A percentile compares a stretch with the other conserved stretches of the same genome.
Evolutionary conservation across 768 basidiomycete genomes (phyloP).

Genomic region (Xerocomus potaroensis): DNA sequence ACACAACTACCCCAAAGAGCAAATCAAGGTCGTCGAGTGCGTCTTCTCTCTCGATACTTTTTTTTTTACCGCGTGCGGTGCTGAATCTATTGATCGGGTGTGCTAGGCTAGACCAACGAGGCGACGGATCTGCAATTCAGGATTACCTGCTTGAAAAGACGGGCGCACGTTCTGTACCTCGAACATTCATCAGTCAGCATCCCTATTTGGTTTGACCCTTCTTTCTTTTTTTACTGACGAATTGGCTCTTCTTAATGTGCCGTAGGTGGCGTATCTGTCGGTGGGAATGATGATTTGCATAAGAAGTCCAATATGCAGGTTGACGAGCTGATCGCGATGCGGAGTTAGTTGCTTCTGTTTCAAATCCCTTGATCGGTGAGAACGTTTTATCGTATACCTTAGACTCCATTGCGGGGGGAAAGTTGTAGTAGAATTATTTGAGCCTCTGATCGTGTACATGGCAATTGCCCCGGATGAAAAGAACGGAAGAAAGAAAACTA

Average conservation of each 20-base stretch:
- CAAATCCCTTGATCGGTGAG: background rate
- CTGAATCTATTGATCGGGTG: background rate
- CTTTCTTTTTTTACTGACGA: background rate
- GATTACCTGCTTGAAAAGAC: conserved; percentile 60
- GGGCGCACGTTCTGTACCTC: conserved; percentile 68
- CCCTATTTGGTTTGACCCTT: too few species aligned
- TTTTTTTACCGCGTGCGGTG: background rate
- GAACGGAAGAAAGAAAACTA: too few species aligned
- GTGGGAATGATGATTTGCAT: conserved; percentile 21
- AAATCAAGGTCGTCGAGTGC: conserved; percentile 45
- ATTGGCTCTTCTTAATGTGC: too few species aligned
- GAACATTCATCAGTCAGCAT: conserved; percentile 65
- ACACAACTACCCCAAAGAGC: conserved; percentile 35
- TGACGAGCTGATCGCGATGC: conserved; percentile 9
- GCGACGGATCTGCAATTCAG: conserved; percentile 63
- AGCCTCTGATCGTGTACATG: too few species aligned
- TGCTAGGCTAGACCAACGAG: conserved; percentile 48
- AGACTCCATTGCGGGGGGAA: background rate
- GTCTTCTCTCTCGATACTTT: conserved; percentile 16
- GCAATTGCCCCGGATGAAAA: too few species aligned
- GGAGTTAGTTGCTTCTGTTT: background rate
- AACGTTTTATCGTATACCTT: background rate
- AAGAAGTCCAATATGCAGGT: background rate
- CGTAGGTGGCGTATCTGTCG: conserved; percentile 18
- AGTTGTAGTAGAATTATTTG: background rate